phyloP scores from a whole-genome alignment of 1,284 basidiomycete species.

The Cryptococcus maquisensis region DNA sequence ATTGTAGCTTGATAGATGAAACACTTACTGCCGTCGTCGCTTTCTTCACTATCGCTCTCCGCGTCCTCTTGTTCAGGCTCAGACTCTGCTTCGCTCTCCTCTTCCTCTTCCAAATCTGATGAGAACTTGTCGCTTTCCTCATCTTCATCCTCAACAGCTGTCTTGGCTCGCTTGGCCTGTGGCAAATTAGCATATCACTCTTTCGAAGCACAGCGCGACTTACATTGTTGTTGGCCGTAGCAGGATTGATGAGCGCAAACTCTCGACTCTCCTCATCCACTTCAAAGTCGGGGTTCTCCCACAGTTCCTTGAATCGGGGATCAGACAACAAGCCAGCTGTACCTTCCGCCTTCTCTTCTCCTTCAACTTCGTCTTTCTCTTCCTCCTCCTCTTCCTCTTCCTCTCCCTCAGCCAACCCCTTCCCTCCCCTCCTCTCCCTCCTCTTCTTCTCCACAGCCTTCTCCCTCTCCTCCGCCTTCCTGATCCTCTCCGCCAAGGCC shows the following conservation, averaged over 20 bases:
- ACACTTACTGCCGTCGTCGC: slow-evolving; percentile 48
- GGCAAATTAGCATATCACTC: background rate
- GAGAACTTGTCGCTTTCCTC: slow-evolving; percentile 79
- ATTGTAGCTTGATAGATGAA: slow-evolving; percentile 5
- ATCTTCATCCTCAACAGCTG: slow-evolving; percentile 83
- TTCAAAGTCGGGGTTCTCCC: slow-evolving; percentile 89
- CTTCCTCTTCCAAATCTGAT: slow-evolving; percentile 56
- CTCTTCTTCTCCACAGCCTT: slow-evolving; percentile 62
- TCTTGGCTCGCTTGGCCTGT: slow-evolving; percentile 54
- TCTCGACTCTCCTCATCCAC: slow-evolving; percentile 86
- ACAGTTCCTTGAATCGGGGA: slow-evolving; percentile 84
- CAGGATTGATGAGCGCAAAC: slow-evolving; percentile 87
- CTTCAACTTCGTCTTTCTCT: slow-evolving; percentile 40
- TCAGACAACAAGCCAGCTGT: slow-evolving; percentile 67
- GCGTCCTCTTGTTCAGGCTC: slow-evolving; percentile 50
- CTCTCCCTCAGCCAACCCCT: slow-evolving; percentile 15
- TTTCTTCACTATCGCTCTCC: slow-evolving; percentile 55
- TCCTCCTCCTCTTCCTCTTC: slow-evolving; percentile 23
- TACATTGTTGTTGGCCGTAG: slow-evolving; percentile 54
- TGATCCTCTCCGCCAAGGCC: slow-evolving; percentile 78
- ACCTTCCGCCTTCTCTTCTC: slow-evolving; percentile 49
- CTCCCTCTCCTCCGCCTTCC: slow-evolving; percentile 67
- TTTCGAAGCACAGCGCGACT: slow-evolving; percentile 8
- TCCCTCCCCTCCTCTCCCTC: slow-evolving; percentile 53
- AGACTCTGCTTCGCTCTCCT: slow-evolving; percentile 37